phyloP scores from a whole-genome alignment of 345 rosid species.

The Salix udensis region DNA sequence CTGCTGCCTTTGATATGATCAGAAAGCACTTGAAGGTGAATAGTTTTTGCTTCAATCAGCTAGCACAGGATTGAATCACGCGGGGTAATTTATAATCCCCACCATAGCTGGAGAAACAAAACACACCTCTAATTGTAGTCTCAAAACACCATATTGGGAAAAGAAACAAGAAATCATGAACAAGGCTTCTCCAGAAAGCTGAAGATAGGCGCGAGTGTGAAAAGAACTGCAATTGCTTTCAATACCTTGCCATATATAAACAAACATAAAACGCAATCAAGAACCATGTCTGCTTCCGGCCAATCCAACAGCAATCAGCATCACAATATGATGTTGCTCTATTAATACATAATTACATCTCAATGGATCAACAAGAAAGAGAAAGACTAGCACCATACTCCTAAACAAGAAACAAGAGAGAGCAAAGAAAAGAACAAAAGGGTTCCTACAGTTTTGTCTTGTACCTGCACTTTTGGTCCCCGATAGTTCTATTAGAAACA shows the following conservation, averaged over 20 bases:
- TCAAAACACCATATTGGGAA: background rate
- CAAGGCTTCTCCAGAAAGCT: background rate
- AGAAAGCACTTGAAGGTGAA: background rate
- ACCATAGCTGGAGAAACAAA: too few species aligned
- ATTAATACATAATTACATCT: background rate
- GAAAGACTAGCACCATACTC: background rate
- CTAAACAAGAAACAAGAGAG: background rate
- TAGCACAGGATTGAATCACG: background rate
- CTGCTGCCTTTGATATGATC: background rate
- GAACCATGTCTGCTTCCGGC: background rate
- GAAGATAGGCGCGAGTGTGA: background rate
- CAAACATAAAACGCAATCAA: background rate
- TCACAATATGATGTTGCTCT: background rate
- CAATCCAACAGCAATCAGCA: background rate
- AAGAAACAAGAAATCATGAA: background rate
- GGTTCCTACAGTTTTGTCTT: conserved; percentile 50
- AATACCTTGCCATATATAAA: background rate
- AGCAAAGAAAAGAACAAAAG: background rate
- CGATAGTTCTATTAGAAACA: conserved; percentile 38
- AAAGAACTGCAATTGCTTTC: background rate
- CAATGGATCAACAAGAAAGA: background rate
- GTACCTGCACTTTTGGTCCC: conserved; percentile 51
- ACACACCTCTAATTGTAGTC: too few species aligned
- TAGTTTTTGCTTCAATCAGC: background rate
- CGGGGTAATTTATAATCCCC: too few species aligned